Percentiles rank a stretch among this genome's conserved stretches.
Conservation (phyloP, 352 stramenopile genomes). For the Phytophthora melonis region DNA sequence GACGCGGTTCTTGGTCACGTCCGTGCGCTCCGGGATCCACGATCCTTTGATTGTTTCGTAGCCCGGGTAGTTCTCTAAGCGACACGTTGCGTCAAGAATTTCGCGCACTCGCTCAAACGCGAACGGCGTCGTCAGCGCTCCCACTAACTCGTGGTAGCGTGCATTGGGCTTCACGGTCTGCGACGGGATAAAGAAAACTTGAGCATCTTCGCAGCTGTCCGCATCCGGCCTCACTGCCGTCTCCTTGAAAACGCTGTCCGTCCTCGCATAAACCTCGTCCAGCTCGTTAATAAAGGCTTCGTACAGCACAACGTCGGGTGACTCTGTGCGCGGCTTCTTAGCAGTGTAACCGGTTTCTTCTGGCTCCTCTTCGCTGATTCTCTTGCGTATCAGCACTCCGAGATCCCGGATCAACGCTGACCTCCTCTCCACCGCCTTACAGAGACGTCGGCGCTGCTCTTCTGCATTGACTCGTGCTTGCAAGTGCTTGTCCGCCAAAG, state of each 20-base stretch:
- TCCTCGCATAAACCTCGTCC: conserved; percentile 35
- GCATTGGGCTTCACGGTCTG: neutral
- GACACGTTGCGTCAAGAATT: neutral
- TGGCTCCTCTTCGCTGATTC: conserved; percentile 25
- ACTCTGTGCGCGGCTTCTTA: conserved; percentile 24
- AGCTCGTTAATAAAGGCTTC: conserved; percentile 34
- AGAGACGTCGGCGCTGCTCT: conserved; percentile 29
- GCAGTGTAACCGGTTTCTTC: neutral
- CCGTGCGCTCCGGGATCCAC: conserved; percentile 33
- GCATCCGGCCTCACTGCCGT: neutral
- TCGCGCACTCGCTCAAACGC: conserved; percentile 19
- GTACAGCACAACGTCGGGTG: conserved; percentile 30
- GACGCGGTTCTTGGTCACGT: conserved; percentile 31
- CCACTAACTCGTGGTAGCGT: neutral
- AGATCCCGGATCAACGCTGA: conserved; percentile 27
- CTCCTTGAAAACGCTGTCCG: conserved; percentile 31
- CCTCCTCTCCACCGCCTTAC: conserved; percentile 20
- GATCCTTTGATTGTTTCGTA: conserved; percentile 20
- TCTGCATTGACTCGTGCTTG: conserved; percentile 28
- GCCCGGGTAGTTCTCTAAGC: conserved; percentile 20
- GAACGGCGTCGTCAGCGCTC: conserved; percentile 12
- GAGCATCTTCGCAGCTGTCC: neutral
- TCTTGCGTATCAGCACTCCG: conserved; percentile 23
- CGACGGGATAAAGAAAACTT: conserved; percentile 1
- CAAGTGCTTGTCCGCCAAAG: conserved; percentile 27